phyloP scores from a whole-genome alignment of 2,329 filamentous ascomycete species.

The Onygenales sp. region DNA sequence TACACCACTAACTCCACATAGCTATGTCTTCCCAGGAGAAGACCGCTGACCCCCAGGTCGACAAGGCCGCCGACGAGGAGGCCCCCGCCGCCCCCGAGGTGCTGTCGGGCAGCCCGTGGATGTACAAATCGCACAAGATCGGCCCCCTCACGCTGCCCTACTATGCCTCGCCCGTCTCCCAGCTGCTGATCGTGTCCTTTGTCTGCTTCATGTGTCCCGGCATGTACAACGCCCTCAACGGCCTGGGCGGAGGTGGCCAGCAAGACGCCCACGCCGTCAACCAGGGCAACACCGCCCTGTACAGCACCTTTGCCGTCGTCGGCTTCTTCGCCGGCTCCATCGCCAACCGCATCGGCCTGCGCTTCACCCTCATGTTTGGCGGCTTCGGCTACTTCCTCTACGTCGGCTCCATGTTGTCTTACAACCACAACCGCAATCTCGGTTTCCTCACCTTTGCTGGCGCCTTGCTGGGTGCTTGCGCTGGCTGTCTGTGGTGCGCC shows the following conservation, averaged over 20 bases:
- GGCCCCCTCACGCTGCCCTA: constrained; percentile 48
- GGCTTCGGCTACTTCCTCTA: constrained; percentile 42
- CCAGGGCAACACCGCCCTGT: constrained; percentile 60
- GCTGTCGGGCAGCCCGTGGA: constrained; percentile 43
- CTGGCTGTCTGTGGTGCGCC: constrained; percentile 41
- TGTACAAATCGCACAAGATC: constrained; percentile 54
- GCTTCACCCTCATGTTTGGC: constrained; percentile 34
- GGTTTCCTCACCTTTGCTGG: constrained; percentile 42
- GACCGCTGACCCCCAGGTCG: background rate
- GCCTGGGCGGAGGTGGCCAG: constrained; percentile 56
- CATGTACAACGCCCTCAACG: constrained; percentile 61
- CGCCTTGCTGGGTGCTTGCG: constrained; percentile 40
- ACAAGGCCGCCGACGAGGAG: constrained; percentile 25
- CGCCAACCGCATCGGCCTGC: constrained; percentile 36
- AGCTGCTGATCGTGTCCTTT: constrained; percentile 61
- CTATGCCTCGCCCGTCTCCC: constrained; percentile 64
- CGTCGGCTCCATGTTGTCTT: constrained; percentile 39
- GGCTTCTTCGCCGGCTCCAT: constrained; percentile 52
- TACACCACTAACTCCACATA: background rate
- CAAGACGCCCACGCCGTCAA: constrained; percentile 50
- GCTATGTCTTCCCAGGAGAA: constrained; percentile 8
- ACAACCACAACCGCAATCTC: constrained; percentile 40
- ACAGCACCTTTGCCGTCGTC: constrained; percentile 60
- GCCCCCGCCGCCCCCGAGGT: constrained; percentile 14
- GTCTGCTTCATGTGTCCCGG: constrained; percentile 65